Conservation (phyloP, 139 green algal genomes). For the Dunaliella primolecta region DNA sequence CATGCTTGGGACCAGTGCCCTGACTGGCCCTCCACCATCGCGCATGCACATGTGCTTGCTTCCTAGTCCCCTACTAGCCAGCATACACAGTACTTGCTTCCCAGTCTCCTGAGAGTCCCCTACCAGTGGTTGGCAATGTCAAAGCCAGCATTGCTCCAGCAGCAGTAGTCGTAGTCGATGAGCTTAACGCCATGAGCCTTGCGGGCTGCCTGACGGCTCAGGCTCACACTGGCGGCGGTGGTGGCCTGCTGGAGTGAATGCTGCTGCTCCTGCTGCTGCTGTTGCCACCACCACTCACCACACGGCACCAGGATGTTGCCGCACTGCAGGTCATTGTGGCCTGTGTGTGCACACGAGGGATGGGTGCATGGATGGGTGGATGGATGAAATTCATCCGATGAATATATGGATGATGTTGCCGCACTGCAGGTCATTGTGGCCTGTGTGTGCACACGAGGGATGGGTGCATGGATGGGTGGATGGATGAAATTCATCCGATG, state of each 20-base stretch:
- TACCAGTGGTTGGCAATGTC: conserved; percentile 77
- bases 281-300: neutral
- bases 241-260: neutral
- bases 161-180: conserved; percentile 75
- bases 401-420: too few relatives aligned
- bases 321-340: conserved; percentile 75
- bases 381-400: too few relatives aligned
- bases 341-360: conserved; percentile 7
- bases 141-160: conserved; percentile 44
- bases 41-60: neutral
- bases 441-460: too few relatives aligned
- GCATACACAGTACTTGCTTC: neutral
- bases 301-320: conserved; percentile 60
- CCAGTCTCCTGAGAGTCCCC: too few relatives aligned
- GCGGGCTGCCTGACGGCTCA: neutral
- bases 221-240: neutral
- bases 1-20: neutral
- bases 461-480: too few relatives aligned
- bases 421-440: too few relatives aligned
- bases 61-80: neutral
- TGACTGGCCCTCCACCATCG: too few relatives aligned
- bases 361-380: neutral
- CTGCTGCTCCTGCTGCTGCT: conserved; percentile 5
- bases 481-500: too few relatives aligned
- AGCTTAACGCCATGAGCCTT: conserved; percentile 30